These are phyloP conservation scores for Perkinsus marinus DNA, from an alignment of 169 alveolate genomes.

Conservation along the genomic window DNA sequence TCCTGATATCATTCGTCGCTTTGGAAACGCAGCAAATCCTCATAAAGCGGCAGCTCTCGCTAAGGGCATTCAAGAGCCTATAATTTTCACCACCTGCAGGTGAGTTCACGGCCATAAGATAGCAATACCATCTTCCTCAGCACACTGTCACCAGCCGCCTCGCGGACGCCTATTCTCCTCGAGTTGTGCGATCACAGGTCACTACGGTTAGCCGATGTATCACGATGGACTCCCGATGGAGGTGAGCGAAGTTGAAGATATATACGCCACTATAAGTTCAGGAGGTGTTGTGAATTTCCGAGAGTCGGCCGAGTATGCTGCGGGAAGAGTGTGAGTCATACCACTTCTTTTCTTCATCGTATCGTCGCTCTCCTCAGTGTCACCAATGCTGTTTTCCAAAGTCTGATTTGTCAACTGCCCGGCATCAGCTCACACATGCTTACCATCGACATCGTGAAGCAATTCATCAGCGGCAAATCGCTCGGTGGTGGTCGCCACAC, in stretches of 20 bases:
- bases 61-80: neutral
- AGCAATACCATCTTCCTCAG: neutral
- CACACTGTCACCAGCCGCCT: neutral
- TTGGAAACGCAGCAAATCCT: neutral
- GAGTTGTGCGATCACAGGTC: neutral
- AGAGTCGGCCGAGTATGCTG: neutral
- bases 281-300: neutral
- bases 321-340: neutral
- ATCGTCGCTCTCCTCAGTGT: neutral
- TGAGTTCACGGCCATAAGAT: no score
- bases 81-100: neutral
- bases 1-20: neutral
- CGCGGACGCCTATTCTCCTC: neutral
- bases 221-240: neutral
- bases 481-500: neutral
- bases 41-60: neutral
- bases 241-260: neutral
- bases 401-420: neutral
- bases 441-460: neutral
- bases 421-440: neutral
- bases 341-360: neutral
- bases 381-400: neutral
- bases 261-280: neutral
- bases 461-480: neutral
- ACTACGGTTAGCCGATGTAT: neutral